Evolutionary conservation across 2,329 filamentous ascomycete species (phyloP), one percentile per base, ranked within the genome.

Genomic region (Cadophora gregata): DNA sequence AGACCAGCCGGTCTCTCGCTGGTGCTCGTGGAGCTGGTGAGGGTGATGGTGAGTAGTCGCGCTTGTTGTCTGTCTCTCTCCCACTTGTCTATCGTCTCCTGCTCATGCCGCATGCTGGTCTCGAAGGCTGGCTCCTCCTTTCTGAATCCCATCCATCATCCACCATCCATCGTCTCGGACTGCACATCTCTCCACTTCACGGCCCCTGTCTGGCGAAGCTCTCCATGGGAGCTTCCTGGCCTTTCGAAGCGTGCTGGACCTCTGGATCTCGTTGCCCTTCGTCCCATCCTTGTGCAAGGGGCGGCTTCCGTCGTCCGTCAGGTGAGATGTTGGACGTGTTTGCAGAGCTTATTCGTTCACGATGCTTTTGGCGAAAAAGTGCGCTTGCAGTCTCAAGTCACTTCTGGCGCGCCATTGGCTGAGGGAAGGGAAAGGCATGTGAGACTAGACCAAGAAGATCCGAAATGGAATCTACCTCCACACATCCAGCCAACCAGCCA

Each of bases 311-410:
- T 70, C 47, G 61, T 58, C 59, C 69, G 70, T 71, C 69, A 71
- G 71, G 67, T 69, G 69, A 72, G 71, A 53, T 70, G 64, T 48
- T 47, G 47, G 62, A 55, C 65, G 67, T 62, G 73, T 74, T 75
- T 69, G 70, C 70, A 59, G 69, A 68, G 64, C 31, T 58, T 33
- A 58, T 58, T 58, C 55, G 55, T 58, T 24, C 33, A 33, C 24
- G 68, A 70, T 67, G 69, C 64, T 59, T 65, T 67, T 59, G 64
- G 65, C 68, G 63, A 67, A 64, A 58, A 66, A 48, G 62, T 59
- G 64, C 69, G 62, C 58, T 70, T 67, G 65, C 50, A 56, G 63
- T 63, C 50, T n/a, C 48, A 68, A 51, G 70, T 61, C 60, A 51
- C 67, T 69, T 74, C 66, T 66, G 67, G 47, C 7, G 10, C 29